A percentile compares a stretch with the other conserved stretches of the same genome.
Conservation (phyloP, 179 eudicot genomes). For the Sideroxylon spinosum region DNA sequence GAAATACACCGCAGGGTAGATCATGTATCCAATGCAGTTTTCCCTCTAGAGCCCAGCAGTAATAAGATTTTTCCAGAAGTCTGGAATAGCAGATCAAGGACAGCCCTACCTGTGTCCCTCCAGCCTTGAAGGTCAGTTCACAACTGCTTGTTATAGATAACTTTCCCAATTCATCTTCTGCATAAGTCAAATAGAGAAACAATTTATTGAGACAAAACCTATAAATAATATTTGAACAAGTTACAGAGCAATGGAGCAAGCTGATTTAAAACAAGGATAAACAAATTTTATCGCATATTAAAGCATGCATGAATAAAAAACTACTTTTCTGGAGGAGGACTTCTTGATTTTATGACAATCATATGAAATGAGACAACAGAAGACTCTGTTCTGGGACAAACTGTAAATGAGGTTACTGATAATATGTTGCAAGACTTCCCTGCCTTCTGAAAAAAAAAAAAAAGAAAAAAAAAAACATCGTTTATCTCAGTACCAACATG, state of each 20-base stretch:
- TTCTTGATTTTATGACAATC: not conserved
- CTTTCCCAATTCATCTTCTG: not conserved
- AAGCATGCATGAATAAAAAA: not conserved
- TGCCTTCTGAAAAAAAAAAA: not conserved
- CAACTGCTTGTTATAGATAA: not conserved
- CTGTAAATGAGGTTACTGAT: not conserved
- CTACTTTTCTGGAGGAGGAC: not conserved
- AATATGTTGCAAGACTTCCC: too few species aligned
- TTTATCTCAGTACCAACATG: not conserved
- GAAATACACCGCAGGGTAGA: not conserved
- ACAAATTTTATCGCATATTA: not conserved
- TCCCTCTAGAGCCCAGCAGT: not conserved
- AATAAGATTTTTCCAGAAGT: too few species aligned
- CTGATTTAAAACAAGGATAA: not conserved
- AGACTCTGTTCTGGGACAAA: not conserved
- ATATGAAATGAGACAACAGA: not conserved
- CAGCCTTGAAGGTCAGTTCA: not conserved
- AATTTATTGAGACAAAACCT: not conserved
- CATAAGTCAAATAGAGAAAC: not conserved
- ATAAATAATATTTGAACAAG: not conserved
- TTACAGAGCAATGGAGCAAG: not conserved
- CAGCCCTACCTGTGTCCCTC: not conserved
- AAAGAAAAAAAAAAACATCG: too few species aligned
- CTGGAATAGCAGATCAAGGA: not conserved
- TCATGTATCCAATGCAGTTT: too few species aligned